These are phyloP conservation scores for Cryptosporidium bovis DNA, from an alignment of 169 alveolate genomes.

Conservation along the genomic window DNA sequence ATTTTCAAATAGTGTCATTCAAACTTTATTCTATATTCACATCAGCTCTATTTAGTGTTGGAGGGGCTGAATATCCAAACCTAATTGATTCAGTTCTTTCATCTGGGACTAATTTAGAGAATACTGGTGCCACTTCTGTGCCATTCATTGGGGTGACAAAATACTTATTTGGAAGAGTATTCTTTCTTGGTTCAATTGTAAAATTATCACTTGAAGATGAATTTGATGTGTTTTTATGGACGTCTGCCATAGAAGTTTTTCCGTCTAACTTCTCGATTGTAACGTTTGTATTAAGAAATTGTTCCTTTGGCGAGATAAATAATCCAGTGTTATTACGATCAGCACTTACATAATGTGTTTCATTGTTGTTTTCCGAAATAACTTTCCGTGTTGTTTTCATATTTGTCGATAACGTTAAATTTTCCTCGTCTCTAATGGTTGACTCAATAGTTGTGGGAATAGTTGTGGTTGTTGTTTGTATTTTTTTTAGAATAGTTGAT, in stretches of 20 bases:
- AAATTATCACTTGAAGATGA: background rate
- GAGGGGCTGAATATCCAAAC: constrained; percentile 50
- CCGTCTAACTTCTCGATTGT: background rate
- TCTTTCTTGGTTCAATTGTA: background rate
- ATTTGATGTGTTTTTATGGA: background rate
- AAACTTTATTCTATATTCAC: constrained; percentile 2
- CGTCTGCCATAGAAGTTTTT: too few species aligned
- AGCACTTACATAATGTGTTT: background rate
- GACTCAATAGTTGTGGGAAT: background rate
- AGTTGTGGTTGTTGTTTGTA: background rate
- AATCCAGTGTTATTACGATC: background rate
- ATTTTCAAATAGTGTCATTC: background rate
- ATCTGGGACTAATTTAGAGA: constrained; percentile 32
- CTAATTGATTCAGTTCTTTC: constrained; percentile 45
- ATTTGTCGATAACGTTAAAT: background rate
- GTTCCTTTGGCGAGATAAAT: background rate
- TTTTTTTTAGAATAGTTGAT: background rate
- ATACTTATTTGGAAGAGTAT: background rate
- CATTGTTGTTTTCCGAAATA: background rate
- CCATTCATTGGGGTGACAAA: constrained; percentile 16
- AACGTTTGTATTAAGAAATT: background rate
- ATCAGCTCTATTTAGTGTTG: background rate
- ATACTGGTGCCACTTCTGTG: constrained; percentile 55
- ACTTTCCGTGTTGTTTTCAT: background rate
- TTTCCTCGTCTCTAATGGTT: background rate